phyloP scores from a whole-genome alignment of 2,329 filamentous ascomycete species.

The Scytalidium sp. region DNA sequence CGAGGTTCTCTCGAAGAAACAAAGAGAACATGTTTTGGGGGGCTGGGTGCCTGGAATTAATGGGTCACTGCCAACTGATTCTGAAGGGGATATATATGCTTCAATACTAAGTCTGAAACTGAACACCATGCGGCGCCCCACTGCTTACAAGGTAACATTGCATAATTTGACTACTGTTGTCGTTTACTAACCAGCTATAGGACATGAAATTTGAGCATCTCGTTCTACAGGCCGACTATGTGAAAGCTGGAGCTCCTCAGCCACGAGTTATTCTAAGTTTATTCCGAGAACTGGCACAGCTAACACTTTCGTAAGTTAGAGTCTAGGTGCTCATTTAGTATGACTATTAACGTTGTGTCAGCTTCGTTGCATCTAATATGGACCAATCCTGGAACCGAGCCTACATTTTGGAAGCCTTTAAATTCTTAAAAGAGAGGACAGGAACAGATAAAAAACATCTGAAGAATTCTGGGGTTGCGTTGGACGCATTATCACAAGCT shows the following conservation, averaged over 20 bases:
- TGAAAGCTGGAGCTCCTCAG: conserved; percentile 8
- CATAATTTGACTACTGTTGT: neutral
- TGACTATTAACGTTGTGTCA: conserved; percentile 9
- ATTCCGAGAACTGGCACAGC: conserved; percentile 21
- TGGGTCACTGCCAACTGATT: conserved; percentile 1
- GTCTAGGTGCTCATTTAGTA: neutral
- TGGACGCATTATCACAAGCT: conserved; percentile 18
- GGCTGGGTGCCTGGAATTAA: conserved; percentile 14
- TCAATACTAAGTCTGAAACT: conserved; percentile 41
- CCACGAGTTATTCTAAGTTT: conserved; percentile 12
- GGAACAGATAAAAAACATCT: conserved; percentile 17
- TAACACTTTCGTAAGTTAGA: conserved; percentile 20
- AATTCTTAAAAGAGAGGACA: conserved; percentile 19
- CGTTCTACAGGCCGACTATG: conserved; percentile 25
- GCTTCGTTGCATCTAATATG: conserved; percentile 20
- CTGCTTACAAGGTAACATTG: conserved; percentile 41
- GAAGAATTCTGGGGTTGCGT: conserved; percentile 14
- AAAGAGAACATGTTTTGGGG: conserved; percentile 43
- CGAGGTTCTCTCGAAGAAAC: conserved; percentile 38
- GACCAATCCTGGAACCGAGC: conserved; percentile 22
- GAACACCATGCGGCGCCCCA: conserved; percentile 49
- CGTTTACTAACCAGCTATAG: conserved; percentile 11
- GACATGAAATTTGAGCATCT: conserved; percentile 35
- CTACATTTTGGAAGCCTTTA: conserved; percentile 20
- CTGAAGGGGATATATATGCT: conserved; percentile 12